A percentile compares a stretch with the other conserved stretches of the same genome.
These are phyloP conservation scores for Berkeleyomyces rouxiae DNA, from an alignment of 2,329 filamentous ascomycete genomes.

Conservation along the genomic window DNA sequence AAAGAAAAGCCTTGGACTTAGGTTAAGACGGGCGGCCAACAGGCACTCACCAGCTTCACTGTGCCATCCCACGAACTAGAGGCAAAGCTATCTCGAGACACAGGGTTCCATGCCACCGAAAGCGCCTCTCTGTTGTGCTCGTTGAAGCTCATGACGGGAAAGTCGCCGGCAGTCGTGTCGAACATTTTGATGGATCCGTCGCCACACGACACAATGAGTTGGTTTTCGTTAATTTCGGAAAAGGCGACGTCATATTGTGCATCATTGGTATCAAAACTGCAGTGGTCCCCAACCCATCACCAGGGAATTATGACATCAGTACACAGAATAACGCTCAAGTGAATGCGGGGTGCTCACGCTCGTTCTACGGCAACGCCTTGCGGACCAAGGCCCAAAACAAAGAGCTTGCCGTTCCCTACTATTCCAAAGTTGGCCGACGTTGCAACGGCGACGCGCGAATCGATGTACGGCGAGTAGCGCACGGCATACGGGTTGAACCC, in stretches of 20 bases:
- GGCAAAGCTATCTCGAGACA: conserved; percentile 78
- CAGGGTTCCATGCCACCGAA: conserved; percentile 79
- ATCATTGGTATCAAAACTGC: conserved; percentile 89
- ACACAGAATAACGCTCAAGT: not conserved
- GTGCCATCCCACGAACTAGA: conserved; percentile 94
- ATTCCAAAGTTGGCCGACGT: conserved; percentile 91
- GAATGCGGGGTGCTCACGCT: conserved; percentile 33
- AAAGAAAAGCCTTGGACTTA: not conserved
- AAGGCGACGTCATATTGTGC: conserved; percentile 88
- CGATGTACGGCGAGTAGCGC: conserved; percentile 97
- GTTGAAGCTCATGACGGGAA: conserved; percentile 80
- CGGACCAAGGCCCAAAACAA: conserved; percentile 65
- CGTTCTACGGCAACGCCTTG: conserved; percentile 67
- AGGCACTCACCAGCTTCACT: conserved; percentile 55
- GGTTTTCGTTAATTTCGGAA: conserved; percentile 94
- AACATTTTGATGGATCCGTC: conserved; percentile 93
- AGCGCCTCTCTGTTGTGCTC: conserved; percentile 92
- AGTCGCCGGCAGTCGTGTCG: conserved; percentile 64
- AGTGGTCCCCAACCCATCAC: not conserved
- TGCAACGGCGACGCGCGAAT: conserved; percentile 80
- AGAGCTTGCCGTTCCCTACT: conserved; percentile 86
- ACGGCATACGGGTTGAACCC: conserved; percentile 94
- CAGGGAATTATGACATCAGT: not conserved
- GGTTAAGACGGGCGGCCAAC: not conserved
- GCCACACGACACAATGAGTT: conserved; percentile 73